Percentiles rank a stretch among this genome's conserved stretches.
Evolutionary conservation across 106 monocot genomes (phyloP).

Genomic region (Platanthera guangdongensis): DNA sequence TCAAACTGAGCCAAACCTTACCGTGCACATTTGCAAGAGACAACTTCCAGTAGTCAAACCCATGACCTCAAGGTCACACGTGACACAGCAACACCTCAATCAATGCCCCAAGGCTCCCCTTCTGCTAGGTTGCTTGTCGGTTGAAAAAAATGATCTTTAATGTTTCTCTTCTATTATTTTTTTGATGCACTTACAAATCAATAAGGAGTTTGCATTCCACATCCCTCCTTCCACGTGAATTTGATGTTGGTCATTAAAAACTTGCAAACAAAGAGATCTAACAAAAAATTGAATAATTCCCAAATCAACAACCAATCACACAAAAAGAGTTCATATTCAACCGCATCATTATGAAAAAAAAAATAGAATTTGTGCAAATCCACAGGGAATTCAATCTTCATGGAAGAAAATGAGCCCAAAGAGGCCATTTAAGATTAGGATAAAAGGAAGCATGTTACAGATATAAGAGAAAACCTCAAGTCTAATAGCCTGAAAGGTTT

Average conservation of each 20-base stretch:
- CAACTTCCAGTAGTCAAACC: too few species aligned
- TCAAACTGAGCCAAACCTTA: too few species aligned
- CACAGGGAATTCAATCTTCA: background rate
- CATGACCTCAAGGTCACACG: background rate
- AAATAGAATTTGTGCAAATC: background rate
- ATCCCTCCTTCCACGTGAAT: background rate
- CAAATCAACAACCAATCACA: background rate
- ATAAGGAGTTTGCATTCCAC: background rate
- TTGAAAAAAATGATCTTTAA: background rate
- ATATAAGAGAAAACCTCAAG: background rate
- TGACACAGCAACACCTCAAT: background rate
- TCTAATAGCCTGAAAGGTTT: background rate
- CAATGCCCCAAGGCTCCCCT: background rate
- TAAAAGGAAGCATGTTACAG: background rate
- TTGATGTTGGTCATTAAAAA: background rate
- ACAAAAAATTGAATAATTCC: background rate
- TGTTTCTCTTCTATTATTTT: background rate
- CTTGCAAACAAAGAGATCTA: background rate
- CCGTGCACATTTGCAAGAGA: background rate
- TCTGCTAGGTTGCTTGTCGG: too few species aligned
- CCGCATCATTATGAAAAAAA: background rate
- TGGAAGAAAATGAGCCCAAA: background rate
- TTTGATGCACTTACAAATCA: background rate
- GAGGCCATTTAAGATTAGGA: background rate
- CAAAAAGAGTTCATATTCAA: background rate